A percentile compares a stretch with the other conserved stretches of the same genome.
Conservation (phyloP, 768 basidiomycete genomes). For the Dioszegia aurantiaca region DNA sequence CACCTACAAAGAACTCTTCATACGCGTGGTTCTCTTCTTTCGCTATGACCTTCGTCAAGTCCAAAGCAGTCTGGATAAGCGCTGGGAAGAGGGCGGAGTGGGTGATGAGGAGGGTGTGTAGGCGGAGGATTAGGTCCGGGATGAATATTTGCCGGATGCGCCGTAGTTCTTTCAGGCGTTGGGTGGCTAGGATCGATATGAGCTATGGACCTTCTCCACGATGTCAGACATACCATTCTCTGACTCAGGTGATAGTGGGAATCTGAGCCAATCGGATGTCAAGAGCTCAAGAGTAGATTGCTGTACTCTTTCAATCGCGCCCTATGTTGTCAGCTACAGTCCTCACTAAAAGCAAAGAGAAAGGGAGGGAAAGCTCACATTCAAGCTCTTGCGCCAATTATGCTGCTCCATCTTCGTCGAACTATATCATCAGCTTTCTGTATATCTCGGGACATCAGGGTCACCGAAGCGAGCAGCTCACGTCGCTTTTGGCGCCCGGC, state of each 20-base stretch:
- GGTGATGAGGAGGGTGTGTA: constrained; percentile 69
- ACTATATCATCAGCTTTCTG: constrained; percentile 16
- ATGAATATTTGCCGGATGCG: constrained; percentile 85
- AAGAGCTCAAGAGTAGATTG: constrained; percentile 68
- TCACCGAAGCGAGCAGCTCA: constrained; percentile 19
- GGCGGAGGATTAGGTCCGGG: constrained; percentile 80
- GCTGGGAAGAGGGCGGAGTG: constrained; percentile 63
- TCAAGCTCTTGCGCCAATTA: constrained; percentile 45
- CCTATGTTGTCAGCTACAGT: constrained; percentile 23
- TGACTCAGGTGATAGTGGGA: constrained; percentile 26
- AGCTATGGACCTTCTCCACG: constrained; percentile 35
- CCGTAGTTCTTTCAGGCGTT: constrained; percentile 64
- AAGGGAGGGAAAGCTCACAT: constrained; percentile 18
- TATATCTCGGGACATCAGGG: not conserved
- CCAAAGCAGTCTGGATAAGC: constrained; percentile 70
- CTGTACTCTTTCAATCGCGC: constrained; percentile 63
- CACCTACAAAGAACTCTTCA: constrained; percentile 68
- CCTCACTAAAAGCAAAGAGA: not conserved
- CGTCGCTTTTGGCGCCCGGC: constrained; percentile 38
- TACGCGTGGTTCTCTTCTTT: constrained; percentile 83
- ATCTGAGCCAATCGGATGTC: constrained; percentile 52
- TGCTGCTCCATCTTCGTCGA: constrained; percentile 49
- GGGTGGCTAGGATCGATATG: constrained; percentile 53
- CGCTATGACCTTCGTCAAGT: constrained; percentile 78
- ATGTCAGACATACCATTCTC: constrained; percentile 13